Conservation (phyloP, 805 yeast genomes). For the Maudiozyma serrabonitensis region DNA sequence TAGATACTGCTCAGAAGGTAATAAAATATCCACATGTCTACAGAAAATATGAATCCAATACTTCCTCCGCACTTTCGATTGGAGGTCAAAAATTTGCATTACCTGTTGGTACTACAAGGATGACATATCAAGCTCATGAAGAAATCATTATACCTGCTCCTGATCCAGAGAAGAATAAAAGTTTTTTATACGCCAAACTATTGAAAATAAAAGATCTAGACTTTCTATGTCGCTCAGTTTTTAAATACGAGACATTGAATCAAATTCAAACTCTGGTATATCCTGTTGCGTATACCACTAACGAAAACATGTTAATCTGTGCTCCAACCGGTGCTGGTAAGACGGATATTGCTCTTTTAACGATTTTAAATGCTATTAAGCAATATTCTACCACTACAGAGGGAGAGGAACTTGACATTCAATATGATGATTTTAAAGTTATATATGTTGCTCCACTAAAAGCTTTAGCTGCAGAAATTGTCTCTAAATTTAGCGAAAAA, state of each 20-base stretch:
- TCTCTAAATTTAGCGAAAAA: constrained; percentile 72
- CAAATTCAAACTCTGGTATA: constrained; percentile 84
- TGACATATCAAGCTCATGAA: constrained; percentile 54
- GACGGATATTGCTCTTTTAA: constrained; percentile 80
- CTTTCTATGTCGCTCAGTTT: constrained; percentile 72
- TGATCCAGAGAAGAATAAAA: constrained; percentile 39
- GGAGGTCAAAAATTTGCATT: constrained; percentile 72
- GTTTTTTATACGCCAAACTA: constrained; percentile 35
- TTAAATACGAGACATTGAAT: constrained; percentile 69
- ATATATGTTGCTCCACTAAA: constrained; percentile 90
- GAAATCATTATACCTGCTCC: constrained; percentile 79
- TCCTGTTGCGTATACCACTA: constrained; percentile 86
- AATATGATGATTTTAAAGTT: constrained; percentile 78
- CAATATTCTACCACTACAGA: constrained; percentile 53
- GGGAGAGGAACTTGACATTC: constrained; percentile 49
- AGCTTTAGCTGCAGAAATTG: constrained; percentile 94
- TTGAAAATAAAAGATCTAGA: constrained; percentile 59
- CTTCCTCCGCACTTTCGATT: constrained; percentile 50
- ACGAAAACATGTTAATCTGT: constrained; percentile 91
- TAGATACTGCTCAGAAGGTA: constrained; percentile 37
- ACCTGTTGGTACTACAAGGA: constrained; percentile 73
- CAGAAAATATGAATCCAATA: constrained; percentile 54
- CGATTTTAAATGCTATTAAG: constrained; percentile 69
- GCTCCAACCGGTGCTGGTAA: constrained; percentile 99
- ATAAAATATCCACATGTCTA: constrained; percentile 81